Base-by-base conservation (phyloP, 352 stramenopile species). In the Pythium plurisporium region DNA sequence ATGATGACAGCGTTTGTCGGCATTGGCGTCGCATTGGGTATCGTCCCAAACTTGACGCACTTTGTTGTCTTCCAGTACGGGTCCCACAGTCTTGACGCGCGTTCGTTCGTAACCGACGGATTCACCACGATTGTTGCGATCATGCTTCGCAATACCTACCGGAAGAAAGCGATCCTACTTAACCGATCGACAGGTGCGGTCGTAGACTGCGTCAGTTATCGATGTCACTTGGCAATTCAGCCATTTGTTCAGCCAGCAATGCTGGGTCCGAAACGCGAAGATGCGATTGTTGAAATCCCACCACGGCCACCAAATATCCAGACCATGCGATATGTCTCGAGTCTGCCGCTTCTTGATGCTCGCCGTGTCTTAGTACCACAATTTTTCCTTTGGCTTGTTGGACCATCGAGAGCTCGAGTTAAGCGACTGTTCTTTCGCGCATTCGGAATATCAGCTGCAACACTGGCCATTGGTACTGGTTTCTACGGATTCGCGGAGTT, bases 131-230 rank as follows among this genome's bases (percentile, higher is more conserved):
- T 62, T 20, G 9, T 53, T 5, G 46, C 59, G 6, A 50, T 67
- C 12, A 58, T 67, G 33, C 7, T 48, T 27, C 59, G 59, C 27
- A 67, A 55, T 11, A 62, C 29, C 2, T 62, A 62, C 22, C 51
- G 59, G 4, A 61, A 67, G 23, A 45, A 45, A 5, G 20, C 30
- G 0, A 5, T 58, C 6, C 37, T 67, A 2, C 25, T 61, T 2
- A 54, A 38, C 8, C 34, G 31, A 29, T 67, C 52, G 5, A 54
- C 30, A 12, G 51, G 59, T 1, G 31, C 50, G 2, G 34, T 66
- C 23, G 41, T 67, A 17, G 37, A 67, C 14, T 67, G 59, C 33
- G 59, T 67, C 4, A 67, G 59, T 20, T 67, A 59, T 27, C 51
- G 59, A 0, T 67, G 59, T 23, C 27, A 40, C 25, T 41, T 61